Base-by-base conservation (phyloP, 106 monocot species). In the Phalaenopsis equestris region DNA sequence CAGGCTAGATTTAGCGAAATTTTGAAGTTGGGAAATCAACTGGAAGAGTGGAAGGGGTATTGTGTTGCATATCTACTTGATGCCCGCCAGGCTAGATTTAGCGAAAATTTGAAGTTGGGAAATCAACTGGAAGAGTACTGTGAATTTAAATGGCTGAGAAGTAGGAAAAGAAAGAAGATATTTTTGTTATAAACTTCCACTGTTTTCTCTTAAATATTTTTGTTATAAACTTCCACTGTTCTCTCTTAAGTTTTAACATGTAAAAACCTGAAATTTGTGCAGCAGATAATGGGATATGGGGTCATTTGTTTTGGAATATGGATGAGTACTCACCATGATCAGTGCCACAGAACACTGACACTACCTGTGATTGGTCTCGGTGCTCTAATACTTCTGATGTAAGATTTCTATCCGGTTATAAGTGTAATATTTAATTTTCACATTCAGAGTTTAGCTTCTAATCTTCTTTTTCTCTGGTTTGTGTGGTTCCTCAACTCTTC, bases 301-400 rank as follows among this genome's bases (percentile, higher is more conserved):
- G 92, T 94, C 68, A 84, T 97, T 56, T 86, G 90, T 77, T 97
- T 94, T 86, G 97, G 97, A 75, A 75, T 97, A 38, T 97, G 97
- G 97, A 90, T 97, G 94, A 91, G 90, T 84, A 92, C 82, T 17
- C 97, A 92, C 67, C 87, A 92, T 17, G 97, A 97, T 68, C 89
- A 86, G 42, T 97, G 97, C 81, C 90, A 87, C 67, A 92, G 84
- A 84, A 88, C 94, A 36, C 84, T 97, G 77, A 90, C 92, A 8
- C 73, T 97, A 47, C 97, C 97, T 56, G 97, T 94, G 72, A 86
- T 97, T 80, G 89, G 86, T 76, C 94, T 97, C 56, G 97, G 97
- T 30, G 94, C 84, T 57, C 38, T 90, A 55, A 94, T 97, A 55
- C 85, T 97, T 79, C 42, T 94, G 21, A 78, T 97, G 97, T 97